Percentiles rank a stretch among this genome's conserved stretches.
Conservation (phyloP, 106 monocot genomes). For the Dioscorea dumetorum region DNA sequence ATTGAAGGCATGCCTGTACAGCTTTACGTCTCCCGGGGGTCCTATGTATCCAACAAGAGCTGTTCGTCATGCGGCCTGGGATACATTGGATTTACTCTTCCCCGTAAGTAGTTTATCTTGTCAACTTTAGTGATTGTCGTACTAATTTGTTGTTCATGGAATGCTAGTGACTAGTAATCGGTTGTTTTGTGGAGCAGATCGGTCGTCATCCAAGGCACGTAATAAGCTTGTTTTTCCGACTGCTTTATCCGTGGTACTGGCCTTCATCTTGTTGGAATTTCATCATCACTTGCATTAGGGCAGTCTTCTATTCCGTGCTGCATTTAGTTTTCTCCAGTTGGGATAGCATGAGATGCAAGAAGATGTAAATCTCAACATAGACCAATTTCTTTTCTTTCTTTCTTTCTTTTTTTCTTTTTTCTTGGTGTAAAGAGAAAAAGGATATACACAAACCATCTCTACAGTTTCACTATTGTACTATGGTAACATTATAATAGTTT, state of each 20-base stretch:
- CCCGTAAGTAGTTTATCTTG: conserved; percentile 50
- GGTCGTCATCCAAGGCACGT: conserved; percentile 82
- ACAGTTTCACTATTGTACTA: too few relatives aligned
- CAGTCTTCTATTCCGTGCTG: conserved; percentile 61
- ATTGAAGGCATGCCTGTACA: conserved; percentile 88
- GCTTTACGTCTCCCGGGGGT: conserved; percentile 96
- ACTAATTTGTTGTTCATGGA: neutral
- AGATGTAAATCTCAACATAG: conserved; percentile 12
- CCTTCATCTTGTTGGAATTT: conserved; percentile 99
- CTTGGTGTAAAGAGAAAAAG: neutral
- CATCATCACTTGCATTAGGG: conserved; percentile 45
- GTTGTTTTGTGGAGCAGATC: conserved; percentile 35
- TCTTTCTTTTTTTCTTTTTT: too few relatives aligned
- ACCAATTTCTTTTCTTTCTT: neutral
- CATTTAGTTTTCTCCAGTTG: conserved; percentile 51
- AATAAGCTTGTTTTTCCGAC: conserved; percentile 91
- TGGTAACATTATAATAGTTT: too few relatives aligned
- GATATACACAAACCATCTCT: too few relatives aligned
- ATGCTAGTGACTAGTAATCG: neutral
- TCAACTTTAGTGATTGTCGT: neutral
- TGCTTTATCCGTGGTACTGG: conserved; percentile 99
- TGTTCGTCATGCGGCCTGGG: conserved; percentile 97
- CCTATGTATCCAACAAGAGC: conserved; percentile 96
- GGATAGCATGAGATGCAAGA: conserved; percentile 57
- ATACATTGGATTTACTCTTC: conserved; percentile 72